Percentiles rank a stretch among this genome's conserved stretches.
phyloP scores from a whole-genome alignment of 192 early-diverging fungal genomes.

The Umbelopsis ramanniana region DNA sequence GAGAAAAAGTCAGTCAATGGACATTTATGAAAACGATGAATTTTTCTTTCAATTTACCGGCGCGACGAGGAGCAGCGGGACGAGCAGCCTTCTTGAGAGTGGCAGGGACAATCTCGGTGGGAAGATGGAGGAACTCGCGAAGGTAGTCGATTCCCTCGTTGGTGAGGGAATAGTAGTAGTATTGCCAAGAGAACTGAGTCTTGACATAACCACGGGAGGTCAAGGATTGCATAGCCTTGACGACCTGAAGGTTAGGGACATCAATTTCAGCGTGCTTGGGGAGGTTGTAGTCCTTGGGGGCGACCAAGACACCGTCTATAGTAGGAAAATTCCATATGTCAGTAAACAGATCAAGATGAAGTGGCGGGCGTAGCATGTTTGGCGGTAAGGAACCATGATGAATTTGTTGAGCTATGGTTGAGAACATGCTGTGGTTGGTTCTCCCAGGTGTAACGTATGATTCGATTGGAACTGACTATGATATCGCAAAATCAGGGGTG shows the following conservation, averaged over 20 bases:
- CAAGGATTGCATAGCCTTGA: constrained; percentile 98
- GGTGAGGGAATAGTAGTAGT: constrained; percentile 99
- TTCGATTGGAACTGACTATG: too few relatives aligned
- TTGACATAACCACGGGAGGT: constrained; percentile 92
- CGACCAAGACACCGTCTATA: constrained; percentile 95
- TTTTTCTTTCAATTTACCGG: constrained; percentile 49
- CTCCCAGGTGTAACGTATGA: too few relatives aligned
- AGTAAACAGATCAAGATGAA: constrained; percentile 43
- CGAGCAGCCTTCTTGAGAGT: constrained; percentile 97
- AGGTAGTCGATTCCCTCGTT: constrained; percentile 98
- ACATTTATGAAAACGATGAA: neutral
- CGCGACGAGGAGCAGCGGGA: constrained; percentile 70
- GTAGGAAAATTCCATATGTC: constrained; percentile 2
- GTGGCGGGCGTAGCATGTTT: neutral
- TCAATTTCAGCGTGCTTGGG: constrained; percentile 95
- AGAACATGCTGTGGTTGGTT: too few relatives aligned
- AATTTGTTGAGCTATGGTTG: too few relatives aligned
- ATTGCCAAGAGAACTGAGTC: constrained; percentile 99
- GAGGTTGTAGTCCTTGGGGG: constrained; percentile 98
- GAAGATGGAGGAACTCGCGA: constrained; percentile 96
- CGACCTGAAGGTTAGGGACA: constrained; percentile 98
- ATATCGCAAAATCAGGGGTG: too few relatives aligned
- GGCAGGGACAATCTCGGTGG: constrained; percentile 94
- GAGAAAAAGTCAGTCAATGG: constrained; percentile 1
- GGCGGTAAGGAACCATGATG: neutral